A percentile compares a stretch with the other conserved stretches of the same genome.
Evolutionary conservation across 129 eudicot genomes (phyloP).

Genomic region (Escallonia rubra): DNA sequence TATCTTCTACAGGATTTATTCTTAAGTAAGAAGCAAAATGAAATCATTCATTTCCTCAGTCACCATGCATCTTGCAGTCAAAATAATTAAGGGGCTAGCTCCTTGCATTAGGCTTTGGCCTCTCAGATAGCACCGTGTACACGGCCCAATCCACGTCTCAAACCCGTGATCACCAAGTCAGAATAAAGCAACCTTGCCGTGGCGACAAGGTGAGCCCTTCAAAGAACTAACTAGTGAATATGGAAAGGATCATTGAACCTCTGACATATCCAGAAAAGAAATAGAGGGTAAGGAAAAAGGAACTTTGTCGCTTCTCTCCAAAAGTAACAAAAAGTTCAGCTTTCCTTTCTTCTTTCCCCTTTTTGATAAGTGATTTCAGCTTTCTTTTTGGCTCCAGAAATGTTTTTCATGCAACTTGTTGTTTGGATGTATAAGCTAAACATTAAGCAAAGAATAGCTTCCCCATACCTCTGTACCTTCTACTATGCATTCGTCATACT

Average conservation of each 20-base stretch:
- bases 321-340: no score
- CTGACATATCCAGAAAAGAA: not conserved
- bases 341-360: no score
- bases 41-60: no score
- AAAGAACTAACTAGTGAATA: no score
- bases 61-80: not conserved
- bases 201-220: no score
- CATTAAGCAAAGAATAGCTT: not conserved
- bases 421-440: not conserved
- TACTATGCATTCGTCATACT: slow-evolving; percentile 74
- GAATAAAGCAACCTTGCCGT: no score
- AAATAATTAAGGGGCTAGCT: not conserved
- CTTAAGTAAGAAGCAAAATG: not conserved
- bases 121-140: no score
- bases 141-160: no score
- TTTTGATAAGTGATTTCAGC: no score
- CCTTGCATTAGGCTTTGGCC: not conserved
- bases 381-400: no score
- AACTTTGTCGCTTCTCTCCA: not conserved
- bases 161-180: no score
- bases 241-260: not conserved
- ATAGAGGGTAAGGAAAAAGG: not conserved
- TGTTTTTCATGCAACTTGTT: not conserved
- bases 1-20: not conserved
- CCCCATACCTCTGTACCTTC: slow-evolving; percentile 90